Conservation (phyloP, 441 rosid genomes). For the Erodium texanum region DNA sequence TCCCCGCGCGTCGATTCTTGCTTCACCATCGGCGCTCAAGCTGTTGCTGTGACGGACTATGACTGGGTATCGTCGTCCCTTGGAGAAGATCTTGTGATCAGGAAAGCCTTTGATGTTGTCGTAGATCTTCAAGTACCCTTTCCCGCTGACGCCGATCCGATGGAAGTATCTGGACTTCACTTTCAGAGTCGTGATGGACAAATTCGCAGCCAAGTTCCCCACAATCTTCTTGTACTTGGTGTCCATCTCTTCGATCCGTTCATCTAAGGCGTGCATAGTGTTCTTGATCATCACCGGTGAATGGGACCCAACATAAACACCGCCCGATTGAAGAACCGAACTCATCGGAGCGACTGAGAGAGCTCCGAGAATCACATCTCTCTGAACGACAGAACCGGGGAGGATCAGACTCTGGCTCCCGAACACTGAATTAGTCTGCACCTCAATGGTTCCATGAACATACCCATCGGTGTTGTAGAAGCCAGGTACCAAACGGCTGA, state of each 20-base stretch:
- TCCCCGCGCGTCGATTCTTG: conserved; percentile 60
- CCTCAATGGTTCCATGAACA: conserved; percentile 28
- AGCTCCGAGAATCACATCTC: conserved; percentile 54
- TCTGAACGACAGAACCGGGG: conserved; percentile 43
- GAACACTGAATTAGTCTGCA: conserved; percentile 50
- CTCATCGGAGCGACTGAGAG: conserved; percentile 56
- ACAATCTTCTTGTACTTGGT: conserved; percentile 51
- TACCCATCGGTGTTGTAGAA: conserved; percentile 39
- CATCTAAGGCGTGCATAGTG: conserved; percentile 55
- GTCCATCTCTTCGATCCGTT: conserved; percentile 72
- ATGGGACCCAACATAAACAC: conserved; percentile 56
- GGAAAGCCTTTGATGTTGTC: conserved; percentile 41
- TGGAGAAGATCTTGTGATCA: conserved; percentile 38
- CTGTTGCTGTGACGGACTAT: conserved; percentile 61
- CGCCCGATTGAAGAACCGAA: conserved; percentile 47
- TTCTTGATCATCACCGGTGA: conserved; percentile 55
- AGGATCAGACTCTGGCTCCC: conserved; percentile 64
- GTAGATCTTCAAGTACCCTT: conserved; percentile 41
- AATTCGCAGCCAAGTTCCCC: conserved; percentile 49
- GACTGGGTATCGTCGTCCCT: conserved; percentile 43
- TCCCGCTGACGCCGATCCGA: conserved; percentile 54
- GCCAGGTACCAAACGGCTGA: conserved; percentile 44
- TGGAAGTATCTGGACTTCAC: conserved; percentile 63
- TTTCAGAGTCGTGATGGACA: conserved; percentile 55
- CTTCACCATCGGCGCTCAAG: conserved; percentile 66